Evolutionary conservation across 2,329 filamentous ascomycete species (phyloP).

Genomic region (Colletotrichum tamarilloi): DNA sequence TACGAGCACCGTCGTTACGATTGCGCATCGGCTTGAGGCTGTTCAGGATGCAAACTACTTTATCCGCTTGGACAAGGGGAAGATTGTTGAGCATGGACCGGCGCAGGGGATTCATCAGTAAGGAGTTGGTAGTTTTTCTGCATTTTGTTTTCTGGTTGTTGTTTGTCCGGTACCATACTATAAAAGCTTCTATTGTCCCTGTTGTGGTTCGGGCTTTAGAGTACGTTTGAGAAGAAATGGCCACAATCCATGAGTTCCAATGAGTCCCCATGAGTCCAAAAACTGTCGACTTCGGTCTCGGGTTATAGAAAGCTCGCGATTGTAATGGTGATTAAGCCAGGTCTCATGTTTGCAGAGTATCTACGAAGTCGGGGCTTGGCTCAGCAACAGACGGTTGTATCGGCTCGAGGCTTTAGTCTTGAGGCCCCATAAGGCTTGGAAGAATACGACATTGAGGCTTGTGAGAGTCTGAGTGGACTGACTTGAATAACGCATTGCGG

Average conservation of each 20-base stretch:
- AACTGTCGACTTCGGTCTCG: background rate
- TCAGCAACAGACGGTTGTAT: background rate
- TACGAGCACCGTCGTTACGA: slow-evolving; percentile 71
- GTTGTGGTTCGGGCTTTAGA: background rate
- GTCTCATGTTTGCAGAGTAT: background rate
- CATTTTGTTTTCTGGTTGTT: background rate
- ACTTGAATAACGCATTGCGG: slow-evolving; percentile 12
- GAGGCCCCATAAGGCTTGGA: background rate
- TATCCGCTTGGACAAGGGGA: slow-evolving; percentile 63
- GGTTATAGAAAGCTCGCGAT: background rate
- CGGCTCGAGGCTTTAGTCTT: background rate
- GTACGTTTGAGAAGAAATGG: background rate
- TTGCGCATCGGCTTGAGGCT: slow-evolving; percentile 73
- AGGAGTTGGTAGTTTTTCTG: background rate
- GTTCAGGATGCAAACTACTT: slow-evolving; percentile 69
- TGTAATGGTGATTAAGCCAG: background rate
- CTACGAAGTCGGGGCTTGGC: background rate
- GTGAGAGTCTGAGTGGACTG: background rate
- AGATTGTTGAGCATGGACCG: slow-evolving; percentile 61
- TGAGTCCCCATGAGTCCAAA: too few species aligned
- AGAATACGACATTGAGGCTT: background rate
- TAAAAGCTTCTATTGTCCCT: background rate
- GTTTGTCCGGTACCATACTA: background rate
- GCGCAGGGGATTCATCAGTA: slow-evolving; percentile 35
- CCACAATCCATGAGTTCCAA: background rate